Evolutionary conservation across 257 asterid genomes (phyloP).

Genomic region (Orobanche coerulescens): DNA sequence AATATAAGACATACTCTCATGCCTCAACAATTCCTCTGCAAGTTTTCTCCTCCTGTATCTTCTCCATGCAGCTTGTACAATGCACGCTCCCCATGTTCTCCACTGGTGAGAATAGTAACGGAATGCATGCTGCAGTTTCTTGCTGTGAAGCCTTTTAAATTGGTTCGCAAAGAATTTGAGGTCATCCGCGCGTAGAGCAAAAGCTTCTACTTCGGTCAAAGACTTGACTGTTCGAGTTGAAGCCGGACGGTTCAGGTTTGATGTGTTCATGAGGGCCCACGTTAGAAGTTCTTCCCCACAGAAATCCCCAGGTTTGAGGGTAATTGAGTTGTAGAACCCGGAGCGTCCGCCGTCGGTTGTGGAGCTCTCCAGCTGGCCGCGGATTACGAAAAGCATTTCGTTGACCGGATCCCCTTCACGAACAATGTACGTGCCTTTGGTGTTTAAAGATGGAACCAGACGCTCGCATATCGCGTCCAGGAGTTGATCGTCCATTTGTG

Average conservation of each 20-base stretch:
- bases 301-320: constrained; percentile 64
- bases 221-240: constrained; percentile 71
- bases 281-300: constrained; percentile 85
- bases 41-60: constrained; percentile 40
- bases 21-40: constrained; percentile 46
- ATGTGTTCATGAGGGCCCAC: constrained; percentile 64
- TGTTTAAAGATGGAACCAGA: constrained; percentile 70
- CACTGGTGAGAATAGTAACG: constrained; percentile 78
- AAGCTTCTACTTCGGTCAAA: constrained; percentile 66
- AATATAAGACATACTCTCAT: constrained; percentile 41
- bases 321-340: constrained; percentile 76
- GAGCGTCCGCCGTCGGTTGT: constrained; percentile 81
- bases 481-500: constrained; percentile 83
- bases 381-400: constrained; percentile 78
- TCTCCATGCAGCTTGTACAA: constrained; percentile 61
- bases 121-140: constrained; percentile 75
- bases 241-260: constrained; percentile 56
- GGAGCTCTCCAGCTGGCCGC: constrained; percentile 83
- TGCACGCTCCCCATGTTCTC: constrained; percentile 92
- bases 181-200: constrained; percentile 71
- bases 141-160: constrained; percentile 72
- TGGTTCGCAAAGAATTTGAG: constrained; percentile 69
- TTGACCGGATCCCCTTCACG: constrained; percentile 87
- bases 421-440: constrained; percentile 60
- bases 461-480: constrained; percentile 90